Evolutionary conservation across 2,329 filamentous ascomycete genomes (phyloP).

Genomic region (Cordyceps javanica): DNA sequence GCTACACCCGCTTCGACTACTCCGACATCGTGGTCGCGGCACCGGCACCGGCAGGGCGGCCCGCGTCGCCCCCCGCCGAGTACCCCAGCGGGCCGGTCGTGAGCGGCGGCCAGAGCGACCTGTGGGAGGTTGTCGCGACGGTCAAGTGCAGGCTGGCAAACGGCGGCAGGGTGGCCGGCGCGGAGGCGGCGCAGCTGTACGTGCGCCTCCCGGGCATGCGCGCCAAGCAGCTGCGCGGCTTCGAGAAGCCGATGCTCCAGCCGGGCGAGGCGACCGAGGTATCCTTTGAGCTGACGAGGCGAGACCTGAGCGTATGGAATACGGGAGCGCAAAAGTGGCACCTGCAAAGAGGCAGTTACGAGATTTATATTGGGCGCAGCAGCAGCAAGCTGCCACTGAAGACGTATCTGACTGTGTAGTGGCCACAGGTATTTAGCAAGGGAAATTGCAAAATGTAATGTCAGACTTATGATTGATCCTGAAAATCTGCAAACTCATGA

Average conservation of each 20-base stretch:
- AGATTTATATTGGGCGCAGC: constrained; percentile 40
- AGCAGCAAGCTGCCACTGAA: constrained; percentile 39
- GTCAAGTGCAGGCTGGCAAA: constrained; percentile 37
- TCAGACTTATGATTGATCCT: not conserved
- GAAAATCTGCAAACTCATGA: not conserved
- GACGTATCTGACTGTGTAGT: not conserved
- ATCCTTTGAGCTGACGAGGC: constrained; percentile 49
- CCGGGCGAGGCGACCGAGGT: constrained; percentile 40
- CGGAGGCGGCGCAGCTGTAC: constrained; percentile 45
- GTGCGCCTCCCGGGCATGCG: constrained; percentile 42
- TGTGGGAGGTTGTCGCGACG: constrained; percentile 40
- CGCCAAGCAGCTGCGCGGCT: constrained; percentile 55
- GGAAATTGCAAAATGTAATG: not conserved
- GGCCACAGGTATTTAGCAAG: not conserved
- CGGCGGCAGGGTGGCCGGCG: constrained; percentile 34
- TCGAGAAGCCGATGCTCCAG: constrained; percentile 52
- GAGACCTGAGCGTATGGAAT: constrained; percentile 64
- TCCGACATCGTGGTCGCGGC: constrained; percentile 34
- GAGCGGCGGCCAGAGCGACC: constrained; percentile 39
- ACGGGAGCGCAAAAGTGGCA: constrained; percentile 54
- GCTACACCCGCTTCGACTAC: constrained; percentile 49
- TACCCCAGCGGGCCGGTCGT: constrained; percentile 34
- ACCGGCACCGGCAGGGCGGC: constrained; percentile 5
- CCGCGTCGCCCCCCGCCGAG: constrained; percentile 20
- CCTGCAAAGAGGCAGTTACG: constrained; percentile 39